Evolutionary conservation across 176 grass and related monocot species (phyloP), one percentile per base, ranked within the genome.

Genomic region (Raddia guianensis): DNA sequence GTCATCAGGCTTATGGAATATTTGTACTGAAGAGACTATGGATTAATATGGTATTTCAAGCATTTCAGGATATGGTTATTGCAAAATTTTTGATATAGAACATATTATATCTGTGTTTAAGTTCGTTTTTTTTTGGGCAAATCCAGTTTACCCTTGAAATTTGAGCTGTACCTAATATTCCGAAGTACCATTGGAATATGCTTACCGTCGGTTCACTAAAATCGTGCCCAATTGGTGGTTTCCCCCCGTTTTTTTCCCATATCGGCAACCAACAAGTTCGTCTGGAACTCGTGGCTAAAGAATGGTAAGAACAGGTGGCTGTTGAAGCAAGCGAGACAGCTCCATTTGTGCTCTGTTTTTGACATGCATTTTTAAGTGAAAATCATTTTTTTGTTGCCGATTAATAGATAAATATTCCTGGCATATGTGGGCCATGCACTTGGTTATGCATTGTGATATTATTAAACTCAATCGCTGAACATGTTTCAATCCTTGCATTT

Each of bases 11-110:
- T 10, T 68, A 9, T 49, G 20, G 48, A 72, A 46, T 55, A 46
- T 44, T 63, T 76, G 13, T 76, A 63, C 55, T 63, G 12, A 68
- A 68, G 57, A 72, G 53, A 27, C 1, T 76, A 33, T 82, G 20
- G 61, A 48, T 48, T 19, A 42, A 14, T 12, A 64, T 87, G 8
- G 45, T 69, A 45, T 43, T 69, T 57, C 9, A 69, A 75, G n/a
- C 37, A 83, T 42, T 58, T 67, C 2, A 68, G 5, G 8, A 0
- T 21, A 70, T 8, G 4, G 0, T 63, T 63, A 21, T 49, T 45
- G 6, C 34, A 32, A 27, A 42, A 65, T 8, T n/a, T 40, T 46
- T 57, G 68, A 45, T 62, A 49, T 43, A 61, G 34, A 59, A 1
- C 3, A n/a, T 10, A 12, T 27, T 27, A 5, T 49, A 2, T 63